Conservation (phyloP, 1,284 basidiomycete genomes). For the Leccinum angustisporum region DNA sequence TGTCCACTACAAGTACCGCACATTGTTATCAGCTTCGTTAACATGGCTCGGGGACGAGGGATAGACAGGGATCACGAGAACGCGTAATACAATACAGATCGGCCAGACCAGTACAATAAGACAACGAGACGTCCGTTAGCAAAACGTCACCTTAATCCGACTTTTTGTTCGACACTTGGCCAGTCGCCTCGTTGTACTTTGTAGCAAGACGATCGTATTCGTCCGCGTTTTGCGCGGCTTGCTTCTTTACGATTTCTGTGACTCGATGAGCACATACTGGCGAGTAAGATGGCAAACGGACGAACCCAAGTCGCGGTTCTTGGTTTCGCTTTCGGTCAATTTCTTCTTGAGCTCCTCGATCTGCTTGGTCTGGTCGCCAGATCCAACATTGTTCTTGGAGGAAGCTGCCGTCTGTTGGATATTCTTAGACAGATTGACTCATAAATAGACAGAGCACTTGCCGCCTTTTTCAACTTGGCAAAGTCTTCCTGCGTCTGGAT, state of each 20-base stretch:
- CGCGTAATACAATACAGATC: background rate
- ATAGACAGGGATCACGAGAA: background rate
- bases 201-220: slow-evolving; percentile 83
- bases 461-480: slow-evolving; percentile 75
- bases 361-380: slow-evolving; percentile 55
- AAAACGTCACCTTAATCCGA: slow-evolving; percentile 20
- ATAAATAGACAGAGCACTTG: slow-evolving; percentile 30
- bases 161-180: slow-evolving; percentile 38
- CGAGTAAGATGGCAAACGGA: slow-evolving; percentile 6
- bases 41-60: background rate
- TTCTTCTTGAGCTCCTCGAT: slow-evolving; percentile 65
- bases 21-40: background rate
- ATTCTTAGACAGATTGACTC: background rate
- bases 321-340: slow-evolving; percentile 45
- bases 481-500: slow-evolving; percentile 89
- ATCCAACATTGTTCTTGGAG: slow-evolving; percentile 35
- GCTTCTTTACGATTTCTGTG: slow-evolving; percentile 79
- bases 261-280: background rate
- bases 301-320: slow-evolving; percentile 72
- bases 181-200: slow-evolving; percentile 72
- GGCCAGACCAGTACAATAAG: background rate
- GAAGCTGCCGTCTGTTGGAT: slow-evolving; percentile 39
- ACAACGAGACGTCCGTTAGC: background rate
- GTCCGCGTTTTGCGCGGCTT: slow-evolving; percentile 71
- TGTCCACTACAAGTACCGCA: too few species aligned